Evolutionary conservation across 2,329 filamentous ascomycete genomes (phyloP).

Genomic region (Ophiocordyceps polyrhachis-furcata): DNA sequence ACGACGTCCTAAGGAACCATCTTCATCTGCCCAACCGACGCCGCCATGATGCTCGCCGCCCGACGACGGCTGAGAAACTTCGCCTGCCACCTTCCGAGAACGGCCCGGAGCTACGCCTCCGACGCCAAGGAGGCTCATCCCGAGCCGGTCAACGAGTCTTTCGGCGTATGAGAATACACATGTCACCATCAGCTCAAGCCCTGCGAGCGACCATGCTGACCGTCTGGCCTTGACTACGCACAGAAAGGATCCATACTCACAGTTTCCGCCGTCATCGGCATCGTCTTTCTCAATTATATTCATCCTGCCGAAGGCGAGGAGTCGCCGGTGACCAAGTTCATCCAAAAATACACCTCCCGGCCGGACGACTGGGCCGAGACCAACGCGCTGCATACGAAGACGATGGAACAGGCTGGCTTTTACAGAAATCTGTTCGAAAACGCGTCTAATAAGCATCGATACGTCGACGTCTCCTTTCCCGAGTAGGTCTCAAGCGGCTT

Average conservation of each 20-base stretch:
- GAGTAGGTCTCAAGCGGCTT: slow-evolving; percentile 27
- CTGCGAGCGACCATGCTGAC: not conserved
- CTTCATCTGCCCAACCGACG: slow-evolving; percentile 13
- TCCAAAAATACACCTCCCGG: slow-evolving; percentile 27
- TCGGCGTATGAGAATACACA: slow-evolving; percentile 29
- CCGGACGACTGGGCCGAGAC: slow-evolving; percentile 30
- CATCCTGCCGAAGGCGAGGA: slow-evolving; percentile 31
- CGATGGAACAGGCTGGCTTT: slow-evolving; percentile 35
- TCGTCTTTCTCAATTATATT: slow-evolving; percentile 28
- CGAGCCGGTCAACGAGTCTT: slow-evolving; percentile 30
- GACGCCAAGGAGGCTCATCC: slow-evolving; percentile 30
- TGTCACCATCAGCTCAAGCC: not conserved
- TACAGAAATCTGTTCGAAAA: slow-evolving; percentile 37
- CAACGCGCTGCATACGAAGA: slow-evolving; percentile 31
- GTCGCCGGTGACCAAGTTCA: slow-evolving; percentile 25
- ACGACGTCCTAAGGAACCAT: not conserved
- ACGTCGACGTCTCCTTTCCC: slow-evolving; percentile 34
- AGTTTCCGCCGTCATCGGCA: slow-evolving; percentile 24
- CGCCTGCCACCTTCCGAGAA: slow-evolving; percentile 18
- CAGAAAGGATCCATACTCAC: slow-evolving; percentile 31
- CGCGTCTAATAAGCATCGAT: slow-evolving; percentile 21
- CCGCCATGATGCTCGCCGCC: slow-evolving; percentile 21
- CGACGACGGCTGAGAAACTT: slow-evolving; percentile 24
- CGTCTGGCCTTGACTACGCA: not conserved
- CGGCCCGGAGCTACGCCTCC: slow-evolving; percentile 33